Evolutionary conservation across 1,284 basidiomycete species (phyloP), one percentile per base, ranked within the genome.

Genomic region (Anthracocystis walkeri): DNA sequence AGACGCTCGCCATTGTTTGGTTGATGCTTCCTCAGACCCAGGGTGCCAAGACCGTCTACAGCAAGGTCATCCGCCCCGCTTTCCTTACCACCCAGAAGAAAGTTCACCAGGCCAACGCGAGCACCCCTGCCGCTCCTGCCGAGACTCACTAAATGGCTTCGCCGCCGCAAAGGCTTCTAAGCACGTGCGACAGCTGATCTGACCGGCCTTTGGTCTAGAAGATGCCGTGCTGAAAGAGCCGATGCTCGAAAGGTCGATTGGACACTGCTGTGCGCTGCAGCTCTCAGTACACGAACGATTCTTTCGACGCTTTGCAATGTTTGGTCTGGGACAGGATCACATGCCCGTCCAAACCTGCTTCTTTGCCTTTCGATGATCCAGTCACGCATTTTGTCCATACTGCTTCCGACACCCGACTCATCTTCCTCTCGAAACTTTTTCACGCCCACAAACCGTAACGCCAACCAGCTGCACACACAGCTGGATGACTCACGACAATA

Each of bases 21-120:
- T 90, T 96, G 60, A 91, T 91, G 12, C 89, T 95, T n/a, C 94
- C 94, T 0, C 93, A 95, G 83, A 94, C 93, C 12, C 84, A 87
- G 82, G 83, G 83, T 45, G 83, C 83, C 67, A 84, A 84, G 83
- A 61, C 78, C 44, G 81, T 84, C 51, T 84, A 84, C 83, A 59
- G 63, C 78, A 77, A 78, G 67, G 63, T 81, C 56, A 76, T 84
- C 66, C 78, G 81, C 51, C 83, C 83, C 55, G 68, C 77, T 48
- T 78, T 84, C 67, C 64, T 76, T 29, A 57, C 70, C 48, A 66
- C 75, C 61, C 74, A 72, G 49, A 68, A 69, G 57, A 66, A 57
- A n/a, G 75, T 77, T 50, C 66, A 77, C 63, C 65, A 73, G 70
- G 69, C 66, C 63, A 72, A 72, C 58, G 66, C 66, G 57, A 59